Evolutionary conservation across 352 stramenopile genomes (phyloP).

Genomic region (Thalassiosira mediterranea): DNA sequence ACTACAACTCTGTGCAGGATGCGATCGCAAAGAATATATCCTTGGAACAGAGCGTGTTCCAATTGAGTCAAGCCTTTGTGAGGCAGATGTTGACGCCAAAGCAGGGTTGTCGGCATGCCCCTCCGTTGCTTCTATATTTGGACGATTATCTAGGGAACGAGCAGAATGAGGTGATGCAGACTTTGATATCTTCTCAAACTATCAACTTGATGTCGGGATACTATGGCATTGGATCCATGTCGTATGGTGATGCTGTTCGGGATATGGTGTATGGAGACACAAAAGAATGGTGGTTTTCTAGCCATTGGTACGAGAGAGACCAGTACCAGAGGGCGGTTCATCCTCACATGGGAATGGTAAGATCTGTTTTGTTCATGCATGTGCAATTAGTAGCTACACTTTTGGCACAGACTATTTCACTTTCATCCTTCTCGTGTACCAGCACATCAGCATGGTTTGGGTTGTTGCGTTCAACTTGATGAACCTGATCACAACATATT

Average conservation of each 20-base stretch:
- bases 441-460: constrained; percentile 65
- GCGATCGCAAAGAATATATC: constrained; percentile 58
- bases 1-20: constrained; percentile 71
- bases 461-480: constrained; percentile 71
- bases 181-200: constrained; percentile 58
- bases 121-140: constrained; percentile 68
- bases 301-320: constrained; percentile 52
- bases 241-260: constrained; percentile 69
- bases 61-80: constrained; percentile 73
- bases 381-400: too few relatives aligned
- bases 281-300: constrained; percentile 67
- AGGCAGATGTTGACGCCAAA: constrained; percentile 56
- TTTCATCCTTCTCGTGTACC: too few relatives aligned
- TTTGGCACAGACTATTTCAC: too few relatives aligned
- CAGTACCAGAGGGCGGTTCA: constrained; percentile 70
- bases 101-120: constrained; percentile 18
- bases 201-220: constrained; percentile 71
- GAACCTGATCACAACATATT: constrained; percentile 68
- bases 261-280: constrained; percentile 77
- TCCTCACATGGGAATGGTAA: constrained; percentile 75
- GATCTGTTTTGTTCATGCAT: too few relatives aligned
- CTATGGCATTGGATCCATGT: constrained; percentile 72
- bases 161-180: constrained; percentile 71
- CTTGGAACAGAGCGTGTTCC: constrained; percentile 62
- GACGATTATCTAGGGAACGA: constrained; percentile 83